Conservation (phyloP, 2,329 filamentous ascomycete species). For the Botrytis fabae region DNA sequence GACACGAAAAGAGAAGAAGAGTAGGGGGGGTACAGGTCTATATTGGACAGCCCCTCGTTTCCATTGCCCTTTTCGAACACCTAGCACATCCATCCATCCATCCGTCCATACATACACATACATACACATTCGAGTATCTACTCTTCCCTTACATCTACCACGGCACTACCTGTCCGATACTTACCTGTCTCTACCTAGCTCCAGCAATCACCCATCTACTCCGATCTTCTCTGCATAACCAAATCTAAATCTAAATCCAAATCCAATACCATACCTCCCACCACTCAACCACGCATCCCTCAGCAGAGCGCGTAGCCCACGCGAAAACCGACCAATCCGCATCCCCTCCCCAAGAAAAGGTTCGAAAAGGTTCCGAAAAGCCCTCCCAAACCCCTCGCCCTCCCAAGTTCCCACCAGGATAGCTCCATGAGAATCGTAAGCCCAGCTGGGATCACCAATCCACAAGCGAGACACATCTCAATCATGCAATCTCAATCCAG, state of each 20-base stretch:
- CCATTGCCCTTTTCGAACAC: not conserved
- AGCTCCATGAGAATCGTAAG: not conserved
- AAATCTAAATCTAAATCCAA: not conserved
- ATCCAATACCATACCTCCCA: too few species aligned
- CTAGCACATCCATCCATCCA: not conserved
- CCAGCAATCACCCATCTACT: not conserved
- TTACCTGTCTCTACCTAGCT: not conserved
- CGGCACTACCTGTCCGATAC: not conserved
- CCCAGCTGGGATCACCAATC: not conserved
- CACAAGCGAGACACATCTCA: constrained; percentile 10
- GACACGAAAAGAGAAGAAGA: not conserved
- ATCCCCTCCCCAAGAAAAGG: not conserved
- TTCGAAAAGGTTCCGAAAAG: not conserved
- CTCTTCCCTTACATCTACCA: not conserved
- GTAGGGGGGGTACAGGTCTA: constrained; percentile 7
- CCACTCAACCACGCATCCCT: not conserved
- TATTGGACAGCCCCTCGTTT: constrained; percentile 8
- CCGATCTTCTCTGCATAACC: not conserved
- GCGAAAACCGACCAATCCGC: not conserved
- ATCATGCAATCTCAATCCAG: constrained; percentile 9
- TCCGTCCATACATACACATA: not conserved
- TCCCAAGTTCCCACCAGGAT: not conserved
- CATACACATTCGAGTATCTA: not conserved
- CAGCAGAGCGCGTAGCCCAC: not conserved
- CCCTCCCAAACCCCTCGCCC: not conserved